Conservation (phyloP, 176 grass and related monocot species). For the Aechmea fasciata region DNA sequence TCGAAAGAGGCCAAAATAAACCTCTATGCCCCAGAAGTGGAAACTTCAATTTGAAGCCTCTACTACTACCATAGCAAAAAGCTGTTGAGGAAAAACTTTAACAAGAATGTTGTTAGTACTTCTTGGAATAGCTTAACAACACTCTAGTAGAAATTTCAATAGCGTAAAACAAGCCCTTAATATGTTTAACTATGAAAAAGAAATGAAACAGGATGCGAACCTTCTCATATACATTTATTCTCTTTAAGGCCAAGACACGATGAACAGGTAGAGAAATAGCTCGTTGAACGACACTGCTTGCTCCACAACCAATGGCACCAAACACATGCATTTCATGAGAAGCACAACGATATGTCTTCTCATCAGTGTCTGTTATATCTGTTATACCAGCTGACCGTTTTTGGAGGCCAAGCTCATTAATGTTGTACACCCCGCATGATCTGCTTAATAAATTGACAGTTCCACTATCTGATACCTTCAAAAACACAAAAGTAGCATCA, state of each 20-base stretch:
- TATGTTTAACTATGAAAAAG: neutral
- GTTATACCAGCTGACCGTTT: constrained; percentile 31
- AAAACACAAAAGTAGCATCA: neutral
- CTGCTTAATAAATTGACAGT: constrained; percentile 85
- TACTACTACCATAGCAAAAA: too few relatives aligned
- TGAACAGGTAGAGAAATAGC: constrained; percentile 79
- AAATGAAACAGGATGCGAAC: constrained; percentile 27
- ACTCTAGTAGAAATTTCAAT: neutral
- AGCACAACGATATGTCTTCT: constrained; percentile 75
- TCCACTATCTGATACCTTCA: constrained; percentile 75
- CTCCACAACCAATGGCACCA: constrained; percentile 77
- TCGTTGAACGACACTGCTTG: constrained; percentile 83
- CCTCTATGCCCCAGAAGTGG: too few relatives aligned
- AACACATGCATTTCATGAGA: constrained; percentile 95
- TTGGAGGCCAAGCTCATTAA: constrained; percentile 82
- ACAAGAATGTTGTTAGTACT: too few relatives aligned
- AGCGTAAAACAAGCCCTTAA: neutral
- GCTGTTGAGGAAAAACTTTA: too few relatives aligned
- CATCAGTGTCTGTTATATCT: constrained; percentile 41
- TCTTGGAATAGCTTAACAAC: neutral
- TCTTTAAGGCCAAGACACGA: constrained; percentile 81
- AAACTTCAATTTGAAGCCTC: too few relatives aligned
- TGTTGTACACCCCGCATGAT: constrained; percentile 86
- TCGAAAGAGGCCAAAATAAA: too few relatives aligned
- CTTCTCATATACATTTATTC: constrained; percentile 94